Conservation (phyloP, 371 early-diverging fungal genomes). For the Actinomucor elegans region DNA sequence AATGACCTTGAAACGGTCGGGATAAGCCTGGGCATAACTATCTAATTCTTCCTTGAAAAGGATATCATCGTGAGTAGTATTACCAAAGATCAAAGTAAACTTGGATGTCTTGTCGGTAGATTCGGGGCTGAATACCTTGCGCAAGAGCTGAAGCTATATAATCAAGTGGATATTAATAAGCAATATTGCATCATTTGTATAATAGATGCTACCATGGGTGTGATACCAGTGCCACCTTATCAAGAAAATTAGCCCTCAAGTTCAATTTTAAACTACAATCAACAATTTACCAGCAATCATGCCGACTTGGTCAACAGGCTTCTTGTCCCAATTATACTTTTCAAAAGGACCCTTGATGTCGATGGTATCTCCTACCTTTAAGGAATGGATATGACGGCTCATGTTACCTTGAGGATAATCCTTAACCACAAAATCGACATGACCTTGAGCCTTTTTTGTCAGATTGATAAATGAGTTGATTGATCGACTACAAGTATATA, state of each 20-base stretch:
- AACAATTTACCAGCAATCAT: conserved; percentile 58
- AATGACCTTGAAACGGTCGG: conserved; percentile 76
- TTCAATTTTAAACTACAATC: not conserved
- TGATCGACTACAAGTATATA: too few species aligned
- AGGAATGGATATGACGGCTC: conserved; percentile 74
- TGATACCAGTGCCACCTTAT: conserved; percentile 88
- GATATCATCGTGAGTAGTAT: conserved; percentile 84
- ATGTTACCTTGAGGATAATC: conserved; percentile 71
- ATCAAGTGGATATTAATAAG: not conserved
- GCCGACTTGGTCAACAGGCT: conserved; percentile 76
- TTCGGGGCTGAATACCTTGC: conserved; percentile 66
- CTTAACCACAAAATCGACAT: conserved; percentile 91
- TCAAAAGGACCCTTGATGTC: conserved; percentile 90
- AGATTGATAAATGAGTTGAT: not conserved
- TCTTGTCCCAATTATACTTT: conserved; percentile 79
- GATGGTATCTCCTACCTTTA: conserved; percentile 84
- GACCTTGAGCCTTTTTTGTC: conserved; percentile 49
- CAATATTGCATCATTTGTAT: conserved; percentile 8
- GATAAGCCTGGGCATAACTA: conserved; percentile 57
- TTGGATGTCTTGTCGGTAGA: conserved; percentile 69
- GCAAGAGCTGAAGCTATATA: conserved; percentile 55
- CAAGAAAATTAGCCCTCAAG: not conserved
- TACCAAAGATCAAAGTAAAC: conserved; percentile 85
- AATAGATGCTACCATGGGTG: conserved; percentile 69
- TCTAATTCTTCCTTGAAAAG: conserved; percentile 84